Conservation (phyloP, 2,329 filamentous ascomycete species). For the Penicillium sp. region DNA sequence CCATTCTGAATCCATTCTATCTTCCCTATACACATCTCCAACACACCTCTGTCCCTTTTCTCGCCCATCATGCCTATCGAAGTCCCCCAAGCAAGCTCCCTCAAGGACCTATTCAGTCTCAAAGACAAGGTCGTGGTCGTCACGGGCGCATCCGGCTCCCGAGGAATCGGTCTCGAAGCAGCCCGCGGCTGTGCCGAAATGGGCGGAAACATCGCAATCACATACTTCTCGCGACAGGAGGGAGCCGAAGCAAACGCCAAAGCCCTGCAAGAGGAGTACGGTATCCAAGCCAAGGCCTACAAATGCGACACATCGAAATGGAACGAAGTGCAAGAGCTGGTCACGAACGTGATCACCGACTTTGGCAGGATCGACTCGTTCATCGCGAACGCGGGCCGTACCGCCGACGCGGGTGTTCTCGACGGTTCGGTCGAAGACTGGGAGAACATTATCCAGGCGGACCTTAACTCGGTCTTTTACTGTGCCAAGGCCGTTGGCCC, state of each 20-base stretch:
- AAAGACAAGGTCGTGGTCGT: constrained; percentile 48
- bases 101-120: constrained; percentile 46
- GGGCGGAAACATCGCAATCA: constrained; percentile 64
- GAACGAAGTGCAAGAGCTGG: constrained; percentile 55
- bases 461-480: constrained; percentile 79
- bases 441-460: constrained; percentile 77
- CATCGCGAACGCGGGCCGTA: constrained; percentile 68
- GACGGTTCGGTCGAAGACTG: constrained; percentile 69
- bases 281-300: constrained; percentile 66
- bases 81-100: constrained; percentile 31
- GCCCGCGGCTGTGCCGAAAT: constrained; percentile 64
- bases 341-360: constrained; percentile 61
- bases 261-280: constrained; percentile 58
- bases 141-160: constrained; percentile 56
- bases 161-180: constrained; percentile 66
- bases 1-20: neutral
- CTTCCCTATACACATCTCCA: neutral
- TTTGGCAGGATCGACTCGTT: constrained; percentile 68
- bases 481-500: constrained; percentile 82
- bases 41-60: neutral
- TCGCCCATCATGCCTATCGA: constrained; percentile 36
- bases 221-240: constrained; percentile 60
- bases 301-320: constrained; percentile 61
- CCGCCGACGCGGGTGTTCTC: constrained; percentile 65
- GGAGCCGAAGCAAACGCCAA: constrained; percentile 65